phyloP scores from a whole-genome alignment of 352 stramenopile genomes.

The Phytopythium vexans region DNA sequence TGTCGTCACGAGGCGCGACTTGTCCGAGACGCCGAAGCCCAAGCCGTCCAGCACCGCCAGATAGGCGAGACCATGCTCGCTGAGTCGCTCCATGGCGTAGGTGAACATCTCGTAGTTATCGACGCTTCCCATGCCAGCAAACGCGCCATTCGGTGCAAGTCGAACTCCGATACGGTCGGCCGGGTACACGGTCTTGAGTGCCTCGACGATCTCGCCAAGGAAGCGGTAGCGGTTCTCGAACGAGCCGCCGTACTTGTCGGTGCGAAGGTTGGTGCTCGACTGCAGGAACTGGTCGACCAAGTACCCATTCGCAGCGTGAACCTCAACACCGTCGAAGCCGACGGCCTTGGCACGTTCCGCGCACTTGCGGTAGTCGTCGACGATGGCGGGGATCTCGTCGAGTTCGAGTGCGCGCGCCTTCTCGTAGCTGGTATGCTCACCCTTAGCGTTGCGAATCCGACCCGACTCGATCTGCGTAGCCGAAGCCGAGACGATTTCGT shows the following conservation, averaged over 20 bases:
- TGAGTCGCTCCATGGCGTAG: constrained; percentile 15
- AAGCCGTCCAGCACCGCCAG: constrained; percentile 16
- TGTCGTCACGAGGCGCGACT: constrained; percentile 18
- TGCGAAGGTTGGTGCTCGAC: too few species aligned
- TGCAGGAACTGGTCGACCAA: too few species aligned
- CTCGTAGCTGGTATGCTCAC: constrained; percentile 5
- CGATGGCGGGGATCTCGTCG: constrained; percentile 19
- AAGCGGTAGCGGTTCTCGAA: constrained; percentile 50
- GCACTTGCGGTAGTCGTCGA: too few species aligned
- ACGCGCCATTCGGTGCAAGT: constrained; percentile 14
- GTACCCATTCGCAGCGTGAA: too few species aligned
- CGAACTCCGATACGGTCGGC: constrained; percentile 17
- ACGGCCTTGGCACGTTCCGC: too few species aligned
- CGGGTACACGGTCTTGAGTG: constrained; percentile 15
- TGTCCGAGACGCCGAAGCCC: constrained; percentile 21
- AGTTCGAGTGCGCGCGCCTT: constrained; percentile 8
- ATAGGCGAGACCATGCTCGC: constrained; percentile 10
- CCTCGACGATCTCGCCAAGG: constrained; percentile 49
- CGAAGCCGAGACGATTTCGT: too few species aligned
- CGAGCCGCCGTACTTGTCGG: too few species aligned
- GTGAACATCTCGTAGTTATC: constrained; percentile 28
- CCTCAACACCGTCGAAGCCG: too few species aligned
- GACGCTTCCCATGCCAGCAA: constrained; percentile 12
- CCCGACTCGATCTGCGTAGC: constrained; percentile 2
- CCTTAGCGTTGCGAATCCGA: constrained; percentile 22